phyloP scores from a whole-genome alignment of 1,139 yeast species.

The Candida tunisiensis region DNA sequence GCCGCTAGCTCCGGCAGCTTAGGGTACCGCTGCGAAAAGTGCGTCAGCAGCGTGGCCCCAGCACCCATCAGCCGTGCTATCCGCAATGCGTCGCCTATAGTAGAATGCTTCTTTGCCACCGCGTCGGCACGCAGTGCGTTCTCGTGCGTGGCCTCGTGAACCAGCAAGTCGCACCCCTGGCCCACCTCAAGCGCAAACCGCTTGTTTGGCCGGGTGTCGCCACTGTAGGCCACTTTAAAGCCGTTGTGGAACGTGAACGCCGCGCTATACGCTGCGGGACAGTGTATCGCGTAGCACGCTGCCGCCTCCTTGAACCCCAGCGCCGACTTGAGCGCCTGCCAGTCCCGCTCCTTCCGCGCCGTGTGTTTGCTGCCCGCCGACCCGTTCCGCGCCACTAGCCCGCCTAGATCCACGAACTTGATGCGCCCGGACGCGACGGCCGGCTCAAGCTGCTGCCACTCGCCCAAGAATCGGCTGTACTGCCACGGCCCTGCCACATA shows the following conservation, averaged over 20 bases:
- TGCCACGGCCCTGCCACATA: slow-evolving; percentile 65
- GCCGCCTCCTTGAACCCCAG: slow-evolving; percentile 12
- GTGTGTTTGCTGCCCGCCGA: slow-evolving; percentile 6
- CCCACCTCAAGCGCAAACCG: slow-evolving; percentile 49
- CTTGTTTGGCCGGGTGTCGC: slow-evolving; percentile 80
- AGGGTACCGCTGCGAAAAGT: slow-evolving; percentile 84
- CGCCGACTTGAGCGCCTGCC: not conserved
- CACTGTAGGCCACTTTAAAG: slow-evolving; percentile 76
- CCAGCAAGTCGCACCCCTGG: slow-evolving; percentile 48
- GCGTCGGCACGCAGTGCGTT: slow-evolving; percentile 75
- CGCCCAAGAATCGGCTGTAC: slow-evolving; percentile 46
- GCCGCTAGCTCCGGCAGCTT: slow-evolving; percentile 33
- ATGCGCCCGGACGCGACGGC: slow-evolving; percentile 27
- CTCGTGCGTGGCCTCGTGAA: slow-evolving; percentile 89
- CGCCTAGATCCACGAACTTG: slow-evolving; percentile 51
- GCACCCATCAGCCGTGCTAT: slow-evolving; percentile 63
- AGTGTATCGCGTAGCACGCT: slow-evolving; percentile 71
- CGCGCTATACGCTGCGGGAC: slow-evolving; percentile 69
- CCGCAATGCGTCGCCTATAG: slow-evolving; percentile 70
- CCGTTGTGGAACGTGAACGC: slow-evolving; percentile 29
- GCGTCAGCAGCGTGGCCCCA: slow-evolving; percentile 59
- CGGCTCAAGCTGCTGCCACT: slow-evolving; percentile 41
- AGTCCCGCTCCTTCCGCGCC: not conserved
- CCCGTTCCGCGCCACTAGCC: slow-evolving; percentile 25
- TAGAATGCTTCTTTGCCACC: slow-evolving; percentile 67